Evolutionary conservation across 2,329 filamentous ascomycete genomes (phyloP), one percentile per base, ranked within the genome.

Genomic region (Fusarium albosuccineum): DNA sequence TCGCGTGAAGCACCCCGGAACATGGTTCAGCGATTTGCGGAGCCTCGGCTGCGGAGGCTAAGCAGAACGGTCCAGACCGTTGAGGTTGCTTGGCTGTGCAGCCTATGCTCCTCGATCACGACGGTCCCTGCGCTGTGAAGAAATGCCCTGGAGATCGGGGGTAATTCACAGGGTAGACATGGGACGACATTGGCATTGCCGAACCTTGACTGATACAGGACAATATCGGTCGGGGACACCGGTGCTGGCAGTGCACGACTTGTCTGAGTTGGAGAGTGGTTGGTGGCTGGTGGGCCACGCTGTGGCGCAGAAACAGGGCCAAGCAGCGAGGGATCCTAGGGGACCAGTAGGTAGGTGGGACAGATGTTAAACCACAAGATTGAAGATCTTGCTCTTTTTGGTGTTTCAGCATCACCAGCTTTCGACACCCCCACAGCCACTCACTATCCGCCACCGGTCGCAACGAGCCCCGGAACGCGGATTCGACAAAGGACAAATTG

Each of bases 11-110:
- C 33, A 56, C 37, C 59, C 41, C 30, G 33, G 45, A 34, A 48
- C 50, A 41, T 52, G 39, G 30, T 62, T 57, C 27, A 48, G 7
- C 44, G 34, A 57, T 46, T 16, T 56, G 58, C 65, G 44, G 49
- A 57, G 40, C 48, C 57, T 67, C 42, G 45, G 50, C 59, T 60
- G 58, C 33, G 48, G 49, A 27, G 63, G 41, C 34, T 54, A 30
- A 41, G 27, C 22, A 39, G 64, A 46, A 62, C 59, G 62, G 63
- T 73, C 68, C 42, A 64, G 70, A 70, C 54, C 67, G 46, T 16
- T 16, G 36, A 50, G 36, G 59, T 46, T 41, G 29, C 54, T 39
- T 39, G 34, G 50, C 37, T 42, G 40, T 36, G 36, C 59, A 50
- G 39, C 34, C 40, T 30, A 27, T n/a, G 11, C 33, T 34, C 22